Evolutionary conservation across 75 land plant genomes (phyloP), one percentile per base, ranked within the genome.

Genomic region (Cryptomeria japonica): DNA sequence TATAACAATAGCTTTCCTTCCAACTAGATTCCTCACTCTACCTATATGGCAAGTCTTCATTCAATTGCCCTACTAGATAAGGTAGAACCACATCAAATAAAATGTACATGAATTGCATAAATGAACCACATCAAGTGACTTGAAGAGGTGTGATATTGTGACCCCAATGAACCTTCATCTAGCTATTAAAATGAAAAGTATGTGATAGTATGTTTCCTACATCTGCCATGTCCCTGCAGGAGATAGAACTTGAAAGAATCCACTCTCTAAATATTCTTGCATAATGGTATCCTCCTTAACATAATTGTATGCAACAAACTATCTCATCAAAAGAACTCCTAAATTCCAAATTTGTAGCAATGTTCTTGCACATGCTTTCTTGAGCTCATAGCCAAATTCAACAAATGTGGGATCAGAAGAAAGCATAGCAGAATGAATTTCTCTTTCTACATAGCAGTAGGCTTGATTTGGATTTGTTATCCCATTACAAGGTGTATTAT

Each of bases 151-250:
- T 7, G 70, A 64, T 64, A 64, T 28, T 25, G 70, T 25, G 28
- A 7, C 9, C 70, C 70, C 1, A 31, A 64, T 64, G 70, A 64
- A 28, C n/a, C 70, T 64, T 64, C 70, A 64, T 64, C 70, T 31
- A 64, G 70, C 70, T 64, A 22, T 64, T 9, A 22, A 31, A 64
- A 61, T 6, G 68, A 64, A 64, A 64, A 49, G 78, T 90, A 38
- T 89, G 91, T 18, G 95, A 91, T 53, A 94, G 64, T 87, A 94
- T 47, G 79, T 85, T 88, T 36, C 93, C 92, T 12, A 94, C 95
- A 18, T 68, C 92, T n/a, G 95, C 92, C 89, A 94, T 46, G 86
- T 94, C 95, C 46, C 95, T 32, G 89, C 95, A 94, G 80, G 93
- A 94, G 47, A 94, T 92, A 16, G 94, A 92, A n/a, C n/a, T 84